These are phyloP conservation scores for Kodamaea neixiangensis DNA, from an alignment of 805 yeast genomes.

Conservation along the genomic window DNA sequence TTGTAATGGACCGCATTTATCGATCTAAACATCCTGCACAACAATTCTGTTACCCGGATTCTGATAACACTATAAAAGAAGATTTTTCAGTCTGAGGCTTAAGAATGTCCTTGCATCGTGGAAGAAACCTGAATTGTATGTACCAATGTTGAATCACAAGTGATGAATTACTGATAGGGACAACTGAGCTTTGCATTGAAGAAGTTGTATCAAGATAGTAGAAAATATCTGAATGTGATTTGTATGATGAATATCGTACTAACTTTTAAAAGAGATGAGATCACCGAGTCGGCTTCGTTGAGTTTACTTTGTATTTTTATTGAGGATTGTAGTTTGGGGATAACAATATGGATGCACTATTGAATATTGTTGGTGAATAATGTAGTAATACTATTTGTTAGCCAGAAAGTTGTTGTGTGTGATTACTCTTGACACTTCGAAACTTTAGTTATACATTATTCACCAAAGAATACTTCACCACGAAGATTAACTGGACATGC, in stretches of 20 bases:
- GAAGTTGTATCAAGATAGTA: conserved; percentile 21
- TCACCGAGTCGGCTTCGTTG: too few relatives aligned
- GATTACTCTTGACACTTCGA: too few relatives aligned
- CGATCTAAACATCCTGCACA: too few relatives aligned
- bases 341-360: too few relatives aligned
- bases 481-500: too few relatives aligned
- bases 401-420: too few relatives aligned
- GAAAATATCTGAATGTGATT: conserved; percentile 15
- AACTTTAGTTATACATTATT: too few relatives aligned
- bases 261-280: not conserved
- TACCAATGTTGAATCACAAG: conserved; percentile 1
- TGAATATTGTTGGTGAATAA: too few relatives aligned
- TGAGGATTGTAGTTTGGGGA: not conserved
- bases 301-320: too few relatives aligned
- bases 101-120: too few relatives aligned
- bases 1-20: not conserved
- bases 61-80: conserved; percentile 1
- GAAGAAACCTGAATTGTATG: conserved; percentile 5
- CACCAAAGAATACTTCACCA: too few relatives aligned
- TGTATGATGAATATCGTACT: not conserved
- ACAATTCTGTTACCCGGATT: conserved; percentile 11
- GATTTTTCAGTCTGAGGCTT: not conserved
- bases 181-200: conserved; percentile 20
- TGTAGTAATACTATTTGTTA: too few relatives aligned
- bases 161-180: conserved; percentile 22